phyloP scores from a whole-genome alignment of 768 basidiomycete species.

The Trichaptum fuscoviolaceum region DNA sequence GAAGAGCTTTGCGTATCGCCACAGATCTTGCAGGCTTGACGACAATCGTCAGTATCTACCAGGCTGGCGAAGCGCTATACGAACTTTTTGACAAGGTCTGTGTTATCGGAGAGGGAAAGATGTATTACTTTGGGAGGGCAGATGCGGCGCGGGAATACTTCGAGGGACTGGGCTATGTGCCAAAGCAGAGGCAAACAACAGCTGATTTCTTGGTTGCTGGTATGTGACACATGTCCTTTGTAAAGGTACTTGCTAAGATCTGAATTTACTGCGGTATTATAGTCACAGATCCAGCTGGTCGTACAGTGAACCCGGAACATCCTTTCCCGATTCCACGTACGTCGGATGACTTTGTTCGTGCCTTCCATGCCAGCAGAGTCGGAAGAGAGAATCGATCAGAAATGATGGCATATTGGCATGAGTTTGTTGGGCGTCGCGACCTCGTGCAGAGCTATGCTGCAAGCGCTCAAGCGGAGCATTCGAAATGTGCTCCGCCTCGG shows the following conservation, averaged over 20 bases:
- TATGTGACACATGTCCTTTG: conserved; percentile 8
- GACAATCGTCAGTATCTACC: conserved; percentile 40
- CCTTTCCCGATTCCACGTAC: conserved; percentile 31
- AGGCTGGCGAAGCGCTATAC: conserved; percentile 36
- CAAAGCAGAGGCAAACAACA: conserved; percentile 38
- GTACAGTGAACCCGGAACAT: conserved; percentile 18
- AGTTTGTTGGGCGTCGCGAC: conserved; percentile 41
- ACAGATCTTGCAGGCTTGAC: conserved; percentile 37
- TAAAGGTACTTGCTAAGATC: background rate
- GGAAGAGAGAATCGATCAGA: conserved; percentile 40
- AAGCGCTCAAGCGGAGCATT: conserved; percentile 47
- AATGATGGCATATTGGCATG: conserved; percentile 37
- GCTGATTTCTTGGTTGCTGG: conserved; percentile 44
- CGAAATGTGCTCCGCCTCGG: conserved; percentile 35
- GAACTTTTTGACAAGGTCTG: conserved; percentile 42
- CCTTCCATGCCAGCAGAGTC: conserved; percentile 29
- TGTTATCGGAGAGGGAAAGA: conserved; percentile 42
- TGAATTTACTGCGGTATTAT: conserved; percentile 10
- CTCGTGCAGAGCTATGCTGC: conserved; percentile 37
- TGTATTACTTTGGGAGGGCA: conserved; percentile 42
- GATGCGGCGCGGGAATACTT: conserved; percentile 39
- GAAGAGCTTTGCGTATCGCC: conserved; percentile 34
- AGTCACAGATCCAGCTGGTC: conserved; percentile 57
- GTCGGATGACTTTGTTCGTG: conserved; percentile 34
- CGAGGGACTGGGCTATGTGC: conserved; percentile 39